Percentiles rank a stretch among this genome's conserved stretches.
Evolutionary conservation across 495 filamentous ascomycete genomes (phyloP).

Genomic region (Penicillium turbatum): DNA sequence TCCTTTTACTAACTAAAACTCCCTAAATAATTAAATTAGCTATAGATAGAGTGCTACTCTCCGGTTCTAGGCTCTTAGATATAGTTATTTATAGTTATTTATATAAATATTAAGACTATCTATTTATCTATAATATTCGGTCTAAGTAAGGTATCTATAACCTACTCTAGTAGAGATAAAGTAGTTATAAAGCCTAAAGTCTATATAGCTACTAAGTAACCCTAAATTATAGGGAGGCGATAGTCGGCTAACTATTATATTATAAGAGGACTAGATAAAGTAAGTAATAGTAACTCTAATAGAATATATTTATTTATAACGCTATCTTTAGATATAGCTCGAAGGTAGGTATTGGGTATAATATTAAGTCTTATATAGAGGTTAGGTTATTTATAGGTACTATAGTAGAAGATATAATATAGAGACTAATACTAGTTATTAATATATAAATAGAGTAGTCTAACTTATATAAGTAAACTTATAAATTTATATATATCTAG

Average conservation of each 20-base stretch:
- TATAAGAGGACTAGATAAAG: conserved; percentile 55
- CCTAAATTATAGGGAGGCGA: conserved; percentile 66
- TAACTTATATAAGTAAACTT: conserved; percentile 16
- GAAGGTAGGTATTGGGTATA: conserved; percentile 55
- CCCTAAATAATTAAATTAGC: conserved; percentile 72
- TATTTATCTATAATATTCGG: conserved; percentile 84
- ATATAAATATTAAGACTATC: conserved; percentile 76
- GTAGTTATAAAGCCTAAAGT: conserved; percentile 55
- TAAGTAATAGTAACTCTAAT: conserved; percentile 35
- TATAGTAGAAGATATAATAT: conserved; percentile 88
- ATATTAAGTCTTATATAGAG: conserved; percentile 77
- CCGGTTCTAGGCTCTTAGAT: conserved; percentile 62
- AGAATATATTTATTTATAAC: conserved; percentile 36
- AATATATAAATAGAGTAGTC: neutral
- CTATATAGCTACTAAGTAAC: conserved; percentile 64
- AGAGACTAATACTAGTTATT: conserved; percentile 54
- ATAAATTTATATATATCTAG: conserved; percentile 37
- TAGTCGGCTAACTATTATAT: conserved; percentile 83
- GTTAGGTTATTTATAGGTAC: conserved; percentile 64
- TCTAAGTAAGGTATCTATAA: conserved; percentile 67
- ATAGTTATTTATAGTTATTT: conserved; percentile 87
- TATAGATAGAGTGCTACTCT: conserved; percentile 80
- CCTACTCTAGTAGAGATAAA: conserved; percentile 71
- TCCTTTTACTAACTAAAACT: conserved; percentile 89
- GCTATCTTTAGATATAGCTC: conserved; percentile 62